A percentile compares a stretch with the other conserved stretches of the same genome.
Evolutionary conservation across 495 filamentous ascomycete genomes (phyloP).

Genomic region (Penicilliopsis zonata): DNA sequence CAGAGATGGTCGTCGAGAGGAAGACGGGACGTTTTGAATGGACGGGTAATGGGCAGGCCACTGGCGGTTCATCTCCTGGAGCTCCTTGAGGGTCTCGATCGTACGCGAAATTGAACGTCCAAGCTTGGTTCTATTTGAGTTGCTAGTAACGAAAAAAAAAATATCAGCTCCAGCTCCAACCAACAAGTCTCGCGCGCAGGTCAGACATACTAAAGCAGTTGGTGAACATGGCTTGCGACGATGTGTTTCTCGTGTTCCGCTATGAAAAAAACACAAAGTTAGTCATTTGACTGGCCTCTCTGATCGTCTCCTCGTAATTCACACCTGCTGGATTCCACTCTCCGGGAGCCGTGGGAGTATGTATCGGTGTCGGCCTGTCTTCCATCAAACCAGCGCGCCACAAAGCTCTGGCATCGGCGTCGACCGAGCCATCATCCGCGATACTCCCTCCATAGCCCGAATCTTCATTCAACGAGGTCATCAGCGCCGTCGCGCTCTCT

Average conservation of each 20-base stretch:
- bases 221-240: conserved; percentile 59
- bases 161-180: conserved; percentile 19
- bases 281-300: not conserved
- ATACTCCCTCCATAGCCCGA: conserved; percentile 85
- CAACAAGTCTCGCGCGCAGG: conserved; percentile 4
- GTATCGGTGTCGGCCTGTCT: conserved; percentile 51
- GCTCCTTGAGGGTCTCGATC: conserved; percentile 64
- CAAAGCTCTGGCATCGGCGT: conserved; percentile 29
- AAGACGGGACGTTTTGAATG: conserved; percentile 49
- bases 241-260: conserved; percentile 48
- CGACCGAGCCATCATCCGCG: conserved; percentile 34
- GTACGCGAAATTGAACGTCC: conserved; percentile 74
- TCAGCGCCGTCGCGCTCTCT: conserved; percentile 55
- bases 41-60: conserved; percentile 97
- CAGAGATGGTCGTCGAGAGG: conserved; percentile 30
- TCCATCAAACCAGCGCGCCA: conserved; percentile 53
- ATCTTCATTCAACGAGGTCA: conserved; percentile 64
- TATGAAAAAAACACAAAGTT: conserved; percentile 5
- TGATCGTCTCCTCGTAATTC: not conserved
- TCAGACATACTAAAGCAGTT: conserved; percentile 49
- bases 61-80: conserved; percentile 77
- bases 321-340: conserved; percentile 35
- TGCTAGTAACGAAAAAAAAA: conserved; percentile 52
- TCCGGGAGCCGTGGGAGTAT: conserved; percentile 39
- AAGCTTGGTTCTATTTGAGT: conserved; percentile 77